phyloP scores from a whole-genome alignment of 208 protist genomes.

The Willaertia magna region DNA sequence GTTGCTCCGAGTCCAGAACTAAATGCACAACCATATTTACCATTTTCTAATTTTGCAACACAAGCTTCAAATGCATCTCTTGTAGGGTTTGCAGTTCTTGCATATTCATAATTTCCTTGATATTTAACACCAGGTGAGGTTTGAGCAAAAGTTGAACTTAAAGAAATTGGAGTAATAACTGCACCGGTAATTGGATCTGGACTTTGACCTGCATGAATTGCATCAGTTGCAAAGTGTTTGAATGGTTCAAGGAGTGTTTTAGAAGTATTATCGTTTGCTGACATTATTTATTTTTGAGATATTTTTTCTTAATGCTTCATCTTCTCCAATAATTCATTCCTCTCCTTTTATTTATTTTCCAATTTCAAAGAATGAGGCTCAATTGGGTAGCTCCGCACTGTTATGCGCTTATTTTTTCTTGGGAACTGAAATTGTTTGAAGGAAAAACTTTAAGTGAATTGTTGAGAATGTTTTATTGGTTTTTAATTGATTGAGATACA shows the following conservation, averaged over 20 bases:
- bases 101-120: constrained; percentile 73
- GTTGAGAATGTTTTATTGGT: no score
- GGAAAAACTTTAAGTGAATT: no score
- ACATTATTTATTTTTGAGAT: not conserved
- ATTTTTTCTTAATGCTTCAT: not conserved
- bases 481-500: no score
- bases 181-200: constrained; percentile 37
- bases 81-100: constrained; percentile 78
- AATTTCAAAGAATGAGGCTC: no score
- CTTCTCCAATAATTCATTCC: no score
- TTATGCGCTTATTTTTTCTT: no score
- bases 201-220: constrained; percentile 8
- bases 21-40: constrained; percentile 61
- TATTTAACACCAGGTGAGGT: not conserved
- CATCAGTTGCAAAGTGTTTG: constrained; percentile 2
- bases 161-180: constrained; percentile 67
- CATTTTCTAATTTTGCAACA: constrained; percentile 71
- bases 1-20: constrained; percentile 70
- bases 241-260: not conserved
- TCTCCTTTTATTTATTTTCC: no score
- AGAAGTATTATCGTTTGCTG: no score
- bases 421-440: no score
- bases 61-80: constrained; percentile 68
- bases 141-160: constrained; percentile 70
- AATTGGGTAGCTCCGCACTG: no score